These are phyloP conservation scores for Ophiostoma quercus DNA, from an alignment of 2,329 filamentous ascomycete species.

Conservation along the genomic window DNA sequence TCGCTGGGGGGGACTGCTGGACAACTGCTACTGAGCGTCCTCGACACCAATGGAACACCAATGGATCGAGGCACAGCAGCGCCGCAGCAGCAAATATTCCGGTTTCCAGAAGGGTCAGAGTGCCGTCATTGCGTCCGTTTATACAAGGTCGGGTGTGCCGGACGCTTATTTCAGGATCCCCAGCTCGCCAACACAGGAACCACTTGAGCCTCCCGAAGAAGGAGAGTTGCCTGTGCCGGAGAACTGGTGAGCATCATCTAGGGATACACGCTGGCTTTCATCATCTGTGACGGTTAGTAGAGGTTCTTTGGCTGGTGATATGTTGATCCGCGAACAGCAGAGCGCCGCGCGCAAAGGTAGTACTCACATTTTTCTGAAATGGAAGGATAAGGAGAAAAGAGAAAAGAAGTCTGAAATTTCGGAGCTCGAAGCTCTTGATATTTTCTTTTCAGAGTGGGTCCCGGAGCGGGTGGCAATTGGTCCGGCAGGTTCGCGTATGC, in stretches of 20 bases:
- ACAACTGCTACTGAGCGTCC: slow-evolving; percentile 10
- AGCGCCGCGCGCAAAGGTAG: slow-evolving; percentile 24
- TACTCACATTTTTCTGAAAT: slow-evolving; percentile 91
- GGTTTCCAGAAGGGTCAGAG: slow-evolving; percentile 66
- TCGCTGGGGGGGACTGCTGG: neutral
- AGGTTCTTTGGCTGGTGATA: too few relatives aligned
- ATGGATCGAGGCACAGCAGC: neutral
- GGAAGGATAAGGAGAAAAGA: slow-evolving; percentile 74
- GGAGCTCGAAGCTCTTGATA: slow-evolving; percentile 27
- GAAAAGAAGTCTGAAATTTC: slow-evolving; percentile 30
- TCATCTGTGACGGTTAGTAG: slow-evolving; percentile 66
- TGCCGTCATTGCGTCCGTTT: slow-evolving; percentile 95
- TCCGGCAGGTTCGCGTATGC: neutral
- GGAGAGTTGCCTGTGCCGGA: slow-evolving; percentile 74
- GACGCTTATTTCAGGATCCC: slow-evolving; percentile 95
- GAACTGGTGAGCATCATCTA: slow-evolving; percentile 67
- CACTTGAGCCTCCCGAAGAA: slow-evolving; percentile 77
- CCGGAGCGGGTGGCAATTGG: slow-evolving; percentile 26
- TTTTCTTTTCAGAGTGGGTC: slow-evolving; percentile 27
- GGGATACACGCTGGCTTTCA: slow-evolving; percentile 96
- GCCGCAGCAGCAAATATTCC: neutral
- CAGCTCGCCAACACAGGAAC: slow-evolving; percentile 57
- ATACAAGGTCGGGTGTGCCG: slow-evolving; percentile 98
- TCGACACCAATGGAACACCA: neutral
- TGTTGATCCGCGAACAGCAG: neutral